phyloP scores from a whole-genome alignment of 768 basidiomycete genomes.

The Crepidotus variabilis region DNA sequence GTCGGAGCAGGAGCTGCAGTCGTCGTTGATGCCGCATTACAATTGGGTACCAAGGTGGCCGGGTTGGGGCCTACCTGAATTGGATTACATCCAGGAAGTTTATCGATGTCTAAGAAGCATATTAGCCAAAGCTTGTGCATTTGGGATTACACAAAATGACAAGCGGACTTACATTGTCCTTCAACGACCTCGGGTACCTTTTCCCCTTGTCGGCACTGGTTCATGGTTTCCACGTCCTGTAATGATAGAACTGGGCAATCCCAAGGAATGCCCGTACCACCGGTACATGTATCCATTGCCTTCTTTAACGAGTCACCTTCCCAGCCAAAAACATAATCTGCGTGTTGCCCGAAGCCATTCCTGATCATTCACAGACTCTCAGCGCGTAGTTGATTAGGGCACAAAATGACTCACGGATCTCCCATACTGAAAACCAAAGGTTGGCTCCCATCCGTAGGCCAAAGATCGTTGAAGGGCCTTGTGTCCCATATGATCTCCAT shows the following conservation, averaged over 20 bases:
- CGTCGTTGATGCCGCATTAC: background rate
- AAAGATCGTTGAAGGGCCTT: background rate
- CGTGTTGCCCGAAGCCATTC: background rate
- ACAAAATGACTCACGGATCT: background rate
- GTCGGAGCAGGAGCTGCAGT: background rate
- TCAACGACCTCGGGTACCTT: background rate
- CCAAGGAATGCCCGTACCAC: background rate
- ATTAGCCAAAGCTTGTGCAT: background rate
- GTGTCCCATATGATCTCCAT: background rate
- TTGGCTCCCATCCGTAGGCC: background rate
- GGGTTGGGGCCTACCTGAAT: background rate
- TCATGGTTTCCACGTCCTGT: background rate
- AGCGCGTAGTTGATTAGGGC: too few species aligned
- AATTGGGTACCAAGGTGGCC: background rate
- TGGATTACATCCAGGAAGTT: background rate
- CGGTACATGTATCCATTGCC: background rate
- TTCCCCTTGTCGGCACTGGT: background rate
- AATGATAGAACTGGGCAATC: background rate
- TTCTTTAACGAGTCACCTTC: background rate
- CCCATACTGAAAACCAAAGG: background rate
- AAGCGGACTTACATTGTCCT: background rate
- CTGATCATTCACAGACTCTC: background rate
- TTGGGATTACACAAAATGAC: background rate
- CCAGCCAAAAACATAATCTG: background rate
- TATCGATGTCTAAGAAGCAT: background rate